These are phyloP conservation scores for Kurtzmaniella cleridarum DNA, from an alignment of 805 yeast genomes.

Conservation along the genomic window DNA sequence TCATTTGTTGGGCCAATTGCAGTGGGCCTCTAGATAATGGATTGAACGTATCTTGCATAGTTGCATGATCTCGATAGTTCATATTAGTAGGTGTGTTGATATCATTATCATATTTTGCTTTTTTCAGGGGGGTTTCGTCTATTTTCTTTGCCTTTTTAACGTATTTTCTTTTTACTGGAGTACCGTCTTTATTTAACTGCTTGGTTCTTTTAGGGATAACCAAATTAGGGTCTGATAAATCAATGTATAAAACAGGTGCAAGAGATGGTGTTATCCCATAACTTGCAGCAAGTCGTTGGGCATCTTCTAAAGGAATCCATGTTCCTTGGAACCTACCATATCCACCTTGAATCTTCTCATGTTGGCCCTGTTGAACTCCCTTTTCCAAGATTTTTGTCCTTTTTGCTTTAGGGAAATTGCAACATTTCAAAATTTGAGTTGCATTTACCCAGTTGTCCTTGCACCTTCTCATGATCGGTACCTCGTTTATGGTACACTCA, in stretches of 20 bases:
- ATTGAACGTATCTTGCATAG: constrained; percentile 15
- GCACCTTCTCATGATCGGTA: constrained; percentile 84
- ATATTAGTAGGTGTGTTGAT: constrained; percentile 7
- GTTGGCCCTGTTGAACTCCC: constrained; percentile 85
- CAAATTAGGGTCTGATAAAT: constrained; percentile 29
- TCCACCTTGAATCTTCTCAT: constrained; percentile 95
- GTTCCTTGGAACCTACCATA: constrained; percentile 97
- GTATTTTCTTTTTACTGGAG: constrained; percentile 38
- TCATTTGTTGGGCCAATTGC: constrained; percentile 4
- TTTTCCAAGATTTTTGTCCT: constrained; percentile 87
- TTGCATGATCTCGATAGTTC: constrained; percentile 1
- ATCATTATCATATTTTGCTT: constrained; percentile 20
- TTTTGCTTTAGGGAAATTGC: constrained; percentile 90
- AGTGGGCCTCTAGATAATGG: constrained; percentile 9
- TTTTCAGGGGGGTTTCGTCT: constrained; percentile 54
- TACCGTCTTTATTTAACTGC: constrained; percentile 29
- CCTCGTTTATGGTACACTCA: constrained; percentile 60
- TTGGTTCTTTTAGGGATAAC: constrained; percentile 31
- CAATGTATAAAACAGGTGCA: constrained; percentile 39
- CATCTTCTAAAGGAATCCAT: constrained; percentile 85
- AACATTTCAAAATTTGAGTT: constrained; percentile 89
- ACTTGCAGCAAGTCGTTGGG: constrained; percentile 39
- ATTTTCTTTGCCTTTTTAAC: constrained; percentile 58
- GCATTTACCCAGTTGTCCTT: constrained; percentile 96
- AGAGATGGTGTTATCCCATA: constrained; percentile 34